A percentile compares a stretch with the other conserved stretches of the same genome.
Conservation (phyloP, 2,329 filamentous ascomycete genomes). For the Fusarium illudens region DNA sequence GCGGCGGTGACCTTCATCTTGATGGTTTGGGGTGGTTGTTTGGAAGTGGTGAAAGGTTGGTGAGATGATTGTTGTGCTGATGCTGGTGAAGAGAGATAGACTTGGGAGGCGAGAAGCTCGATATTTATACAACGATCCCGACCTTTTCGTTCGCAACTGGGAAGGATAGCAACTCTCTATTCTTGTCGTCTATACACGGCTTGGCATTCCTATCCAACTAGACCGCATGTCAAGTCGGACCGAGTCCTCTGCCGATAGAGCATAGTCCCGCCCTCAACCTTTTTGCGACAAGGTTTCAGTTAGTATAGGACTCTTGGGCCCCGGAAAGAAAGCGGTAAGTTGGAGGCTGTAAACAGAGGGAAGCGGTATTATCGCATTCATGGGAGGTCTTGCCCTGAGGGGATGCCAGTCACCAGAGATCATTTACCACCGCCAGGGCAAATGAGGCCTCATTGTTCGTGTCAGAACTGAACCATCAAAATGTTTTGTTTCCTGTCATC, state of each 20-base stretch:
- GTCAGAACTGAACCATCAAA: neutral
- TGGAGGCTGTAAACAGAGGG: neutral
- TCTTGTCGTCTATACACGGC: neutral
- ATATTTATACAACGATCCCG: neutral
- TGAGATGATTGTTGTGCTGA: neutral
- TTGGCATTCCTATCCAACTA: neutral
- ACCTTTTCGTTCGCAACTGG: neutral
- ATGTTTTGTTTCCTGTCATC: neutral
- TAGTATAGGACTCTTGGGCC: neutral
- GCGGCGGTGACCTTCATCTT: conserved; percentile 8
- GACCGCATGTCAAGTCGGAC: neutral
- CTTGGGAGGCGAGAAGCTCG: neutral
- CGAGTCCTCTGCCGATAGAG: neutral
- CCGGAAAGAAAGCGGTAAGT: neutral
- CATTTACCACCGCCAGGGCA: neutral
- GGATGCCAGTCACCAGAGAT: neutral
- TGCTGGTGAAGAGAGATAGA: neutral
- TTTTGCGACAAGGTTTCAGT: neutral
- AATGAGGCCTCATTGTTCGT: neutral
- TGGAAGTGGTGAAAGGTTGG: neutral
- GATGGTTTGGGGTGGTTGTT: neutral
- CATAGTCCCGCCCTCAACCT: neutral
- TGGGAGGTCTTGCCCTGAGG: neutral
- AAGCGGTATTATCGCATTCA: neutral
- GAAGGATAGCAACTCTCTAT: neutral